Base-by-base conservation (phyloP, 441 rosid genomes). In the Melastoma candidum region DNA sequence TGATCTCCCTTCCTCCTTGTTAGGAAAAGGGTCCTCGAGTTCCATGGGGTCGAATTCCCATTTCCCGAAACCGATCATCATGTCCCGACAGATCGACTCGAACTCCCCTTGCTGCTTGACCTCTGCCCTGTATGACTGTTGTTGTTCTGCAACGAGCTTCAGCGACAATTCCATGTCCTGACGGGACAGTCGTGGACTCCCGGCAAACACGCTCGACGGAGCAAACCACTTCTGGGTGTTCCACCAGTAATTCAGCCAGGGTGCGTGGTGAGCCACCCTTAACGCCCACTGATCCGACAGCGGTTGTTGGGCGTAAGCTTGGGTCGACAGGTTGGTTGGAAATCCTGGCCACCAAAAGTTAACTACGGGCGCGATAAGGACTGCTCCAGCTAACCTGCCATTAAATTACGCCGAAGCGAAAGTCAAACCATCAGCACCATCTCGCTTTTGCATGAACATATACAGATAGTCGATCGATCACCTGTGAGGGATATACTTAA, bases 401-500 rank as follows among this genome's bases (percentile, higher is more conserved):
- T 36, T 36, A 36, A 36, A 2, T 36, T 36, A 36, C 7, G 9
- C 41, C 6, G 41, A 36, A 36, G 6, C 41, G 7, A 4, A 36
- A 3, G 8, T 36, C 7, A 0, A 6, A 36, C 8, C 41, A 36
- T 36, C 7, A 9, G 41, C 8, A 36, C 22, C 41, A 36, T 36
- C 7, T 36, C 8, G 41, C 41, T 36, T 3, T 29, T 29, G 36
- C 36, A 29, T 3, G 7, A 29, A 29, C 36, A 29, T 29, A 3
- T 29, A 29, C 36, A 7, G 7, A 29, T 29, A 3, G 36, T 17
- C 22, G 22, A 17, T 29, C 36, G n/a, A 44, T 41, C 67, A 79
- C 90, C 86, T 83, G 54, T 81, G 83, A 70, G 87, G 83, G 24
- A 81, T 83, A 71, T 81, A 83, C 50, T 78, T 81, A 45, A 81